These are phyloP conservation scores for Monascus ruber DNA, from an alignment of 2,329 filamentous ascomycete genomes.

Conservation along the genomic window DNA sequence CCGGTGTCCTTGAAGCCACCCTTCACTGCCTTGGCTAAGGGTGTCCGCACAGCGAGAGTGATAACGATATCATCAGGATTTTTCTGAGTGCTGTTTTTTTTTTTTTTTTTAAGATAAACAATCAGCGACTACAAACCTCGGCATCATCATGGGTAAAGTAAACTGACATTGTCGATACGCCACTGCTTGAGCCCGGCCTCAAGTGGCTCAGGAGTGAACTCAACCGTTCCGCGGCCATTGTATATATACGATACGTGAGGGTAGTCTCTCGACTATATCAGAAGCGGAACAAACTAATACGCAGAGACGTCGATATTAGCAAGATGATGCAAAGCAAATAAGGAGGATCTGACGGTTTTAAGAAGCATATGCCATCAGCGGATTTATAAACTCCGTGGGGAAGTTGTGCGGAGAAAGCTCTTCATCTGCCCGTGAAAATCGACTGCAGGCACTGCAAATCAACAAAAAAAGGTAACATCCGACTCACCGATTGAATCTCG, in stretches of 20 bases:
- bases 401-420: background rate
- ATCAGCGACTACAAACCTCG: constrained; percentile 4
- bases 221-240: constrained; percentile 75
- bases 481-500: background rate
- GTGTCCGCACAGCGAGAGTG: constrained; percentile 80
- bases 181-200: constrained; percentile 54
- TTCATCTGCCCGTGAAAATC: background rate
- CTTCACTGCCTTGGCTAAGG: constrained; percentile 77
- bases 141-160: background rate
- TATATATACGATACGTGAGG: constrained; percentile 2
- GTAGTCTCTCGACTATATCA: background rate
- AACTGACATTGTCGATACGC: constrained; percentile 65
- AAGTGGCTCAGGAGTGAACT: constrained; percentile 81
- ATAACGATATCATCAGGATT: constrained; percentile 96
- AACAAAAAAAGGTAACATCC: background rate
- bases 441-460: too few relatives aligned
- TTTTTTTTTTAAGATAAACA: constrained; percentile 28
- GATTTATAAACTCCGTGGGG: background rate
- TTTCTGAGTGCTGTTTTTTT: constrained; percentile 63
- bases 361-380: too few relatives aligned
- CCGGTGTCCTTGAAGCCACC: constrained; percentile 91
- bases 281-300: constrained; percentile 1
- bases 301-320: background rate
- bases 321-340: background rate
- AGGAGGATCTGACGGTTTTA: background rate